These are phyloP conservation scores for Stylonectria norvegica DNA, from an alignment of 2,329 filamentous ascomycete genomes.

Conservation along the genomic window DNA sequence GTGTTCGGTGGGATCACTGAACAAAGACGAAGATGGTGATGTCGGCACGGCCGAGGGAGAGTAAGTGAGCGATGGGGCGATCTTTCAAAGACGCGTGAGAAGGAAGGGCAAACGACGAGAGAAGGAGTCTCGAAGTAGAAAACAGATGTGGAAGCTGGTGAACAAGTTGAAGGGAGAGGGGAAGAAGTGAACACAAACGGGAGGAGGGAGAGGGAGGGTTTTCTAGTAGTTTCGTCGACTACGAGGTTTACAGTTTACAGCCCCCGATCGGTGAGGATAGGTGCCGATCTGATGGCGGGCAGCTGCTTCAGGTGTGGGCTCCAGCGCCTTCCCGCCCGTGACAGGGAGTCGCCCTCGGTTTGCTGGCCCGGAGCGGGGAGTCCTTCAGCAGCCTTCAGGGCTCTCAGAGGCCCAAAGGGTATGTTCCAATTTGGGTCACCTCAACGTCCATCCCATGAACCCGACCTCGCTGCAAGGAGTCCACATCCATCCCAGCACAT, in stretches of 20 bases:
- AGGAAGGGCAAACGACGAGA: slow-evolving; percentile 26
- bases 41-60: slow-evolving; percentile 36
- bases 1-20: too few relatives aligned
- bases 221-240: too few relatives aligned
- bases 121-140: slow-evolving; percentile 19
- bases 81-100: slow-evolving; percentile 53
- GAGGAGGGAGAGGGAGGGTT: slow-evolving; percentile 19
- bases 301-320: neutral
- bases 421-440: too few relatives aligned
- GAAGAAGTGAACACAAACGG: slow-evolving; percentile 15
- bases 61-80: slow-evolving; percentile 32
- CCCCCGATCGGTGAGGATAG: slow-evolving; percentile 6
- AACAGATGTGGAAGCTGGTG: slow-evolving; percentile 13
- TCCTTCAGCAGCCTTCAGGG: too few relatives aligned
- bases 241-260: slow-evolving; percentile 13
- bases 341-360: too few relatives aligned
- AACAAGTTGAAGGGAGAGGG: slow-evolving; percentile 23
- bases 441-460: too few relatives aligned
- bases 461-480: too few relatives aligned
- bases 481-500: too few relatives aligned
- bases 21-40: too few relatives aligned
- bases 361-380: too few relatives aligned
- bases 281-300: neutral
- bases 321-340: neutral
- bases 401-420: too few relatives aligned